Evolutionary conservation across 495 filamentous ascomycete genomes (phyloP).

Genomic region (Sordaria brevicollis): DNA sequence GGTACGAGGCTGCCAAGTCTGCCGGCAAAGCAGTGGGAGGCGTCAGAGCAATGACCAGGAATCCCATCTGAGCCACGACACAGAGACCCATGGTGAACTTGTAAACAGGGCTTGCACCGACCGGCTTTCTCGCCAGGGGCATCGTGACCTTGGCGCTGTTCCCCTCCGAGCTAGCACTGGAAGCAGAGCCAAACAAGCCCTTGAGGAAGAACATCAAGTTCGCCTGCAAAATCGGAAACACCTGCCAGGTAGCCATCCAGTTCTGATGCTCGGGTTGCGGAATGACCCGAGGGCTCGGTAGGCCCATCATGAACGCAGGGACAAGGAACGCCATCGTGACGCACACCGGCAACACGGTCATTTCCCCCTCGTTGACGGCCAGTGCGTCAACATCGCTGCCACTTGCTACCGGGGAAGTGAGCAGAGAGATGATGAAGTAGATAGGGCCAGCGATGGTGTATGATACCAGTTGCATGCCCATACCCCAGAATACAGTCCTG

Average conservation of each 20-base stretch:
- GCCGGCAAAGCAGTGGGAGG: slow-evolving; percentile 35
- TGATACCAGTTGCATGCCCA: slow-evolving; percentile 42
- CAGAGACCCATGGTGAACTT: slow-evolving; percentile 40
- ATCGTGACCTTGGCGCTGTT: not conserved
- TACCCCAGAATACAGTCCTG: slow-evolving; percentile 40
- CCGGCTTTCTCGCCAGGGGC: slow-evolving; percentile 21
- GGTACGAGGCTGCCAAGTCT: slow-evolving; percentile 13
- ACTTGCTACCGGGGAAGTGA: slow-evolving; percentile 39
- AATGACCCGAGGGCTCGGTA: slow-evolving; percentile 38
- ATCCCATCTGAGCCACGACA: slow-evolving; percentile 32
- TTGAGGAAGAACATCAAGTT: slow-evolving; percentile 25
- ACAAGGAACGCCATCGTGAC: slow-evolving; percentile 41
- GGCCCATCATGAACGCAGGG: slow-evolving; percentile 40
- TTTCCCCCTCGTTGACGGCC: slow-evolving; percentile 31
- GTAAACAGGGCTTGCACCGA: slow-evolving; percentile 41
- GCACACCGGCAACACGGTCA: slow-evolving; percentile 37
- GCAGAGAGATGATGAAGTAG: slow-evolving; percentile 41
- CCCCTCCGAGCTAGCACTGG: not conserved
- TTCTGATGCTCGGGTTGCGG: slow-evolving; percentile 42
- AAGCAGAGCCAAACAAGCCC: not conserved
- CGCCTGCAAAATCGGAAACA: slow-evolving; percentile 43
- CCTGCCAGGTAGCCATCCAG: slow-evolving; percentile 50
- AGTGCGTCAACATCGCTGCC: slow-evolving; percentile 29
- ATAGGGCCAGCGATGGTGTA: slow-evolving; percentile 46
- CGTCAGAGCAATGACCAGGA: slow-evolving; percentile 33